Evolutionary conservation across 1,284 basidiomycete genomes (phyloP).

Genomic region (Prillingera fragicola): DNA sequence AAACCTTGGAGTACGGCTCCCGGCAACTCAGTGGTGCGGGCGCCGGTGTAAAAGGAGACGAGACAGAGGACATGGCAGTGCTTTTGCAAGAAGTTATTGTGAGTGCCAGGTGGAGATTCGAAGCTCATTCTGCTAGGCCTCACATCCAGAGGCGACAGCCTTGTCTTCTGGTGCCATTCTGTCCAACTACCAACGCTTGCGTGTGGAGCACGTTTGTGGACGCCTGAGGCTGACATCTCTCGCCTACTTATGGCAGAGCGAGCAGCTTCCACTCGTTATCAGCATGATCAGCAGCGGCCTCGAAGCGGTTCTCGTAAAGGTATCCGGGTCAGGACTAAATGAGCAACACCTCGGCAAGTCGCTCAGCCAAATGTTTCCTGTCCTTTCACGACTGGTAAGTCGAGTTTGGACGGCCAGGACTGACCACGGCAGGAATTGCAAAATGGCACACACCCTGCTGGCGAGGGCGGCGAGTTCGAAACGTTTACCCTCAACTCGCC

Average conservation of each 20-base stretch:
- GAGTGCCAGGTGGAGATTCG: no score
- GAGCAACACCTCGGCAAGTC: constrained; percentile 71
- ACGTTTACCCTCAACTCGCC: constrained; percentile 86
- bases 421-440: constrained; percentile 41
- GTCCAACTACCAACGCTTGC: constrained; percentile 91
- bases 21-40: constrained; percentile 38
- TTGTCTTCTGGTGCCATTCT: constrained; percentile 93
- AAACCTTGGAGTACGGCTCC: constrained; percentile 74
- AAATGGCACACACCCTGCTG: constrained; percentile 91
- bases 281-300: constrained; percentile 81
- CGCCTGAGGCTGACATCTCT: constrained; percentile 73
- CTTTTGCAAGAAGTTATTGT: constrained; percentile 75
- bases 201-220: constrained; percentile 93
- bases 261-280: constrained; percentile 71
- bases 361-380: constrained; percentile 67
- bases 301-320: constrained; percentile 83
- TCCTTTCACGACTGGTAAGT: constrained; percentile 65
- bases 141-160: constrained; percentile 75
- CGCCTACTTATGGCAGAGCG: constrained; percentile 87
- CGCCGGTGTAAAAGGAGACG: constrained; percentile 66
- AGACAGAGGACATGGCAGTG: constrained; percentile 86
- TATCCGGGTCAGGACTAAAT: constrained; percentile 85
- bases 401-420: background rate
- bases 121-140: no score
- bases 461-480: constrained; percentile 98